Evolutionary conservation across 768 basidiomycete genomes (phyloP), one percentile per base, ranked within the genome.

Genomic region (Phaeotremella skinneri): DNA sequence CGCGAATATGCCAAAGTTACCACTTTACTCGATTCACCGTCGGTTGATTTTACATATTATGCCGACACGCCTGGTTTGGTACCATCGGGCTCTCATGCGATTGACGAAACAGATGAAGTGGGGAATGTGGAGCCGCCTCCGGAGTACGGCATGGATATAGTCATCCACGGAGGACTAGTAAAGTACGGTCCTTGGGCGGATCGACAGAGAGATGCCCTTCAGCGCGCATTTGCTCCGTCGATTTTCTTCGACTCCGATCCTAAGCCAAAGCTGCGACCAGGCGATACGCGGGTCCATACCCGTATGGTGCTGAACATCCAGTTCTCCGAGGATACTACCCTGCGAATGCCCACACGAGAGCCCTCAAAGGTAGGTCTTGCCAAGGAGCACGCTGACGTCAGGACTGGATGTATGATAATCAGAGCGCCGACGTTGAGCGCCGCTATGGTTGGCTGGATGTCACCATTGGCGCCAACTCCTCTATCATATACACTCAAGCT

Each of bases 171-270:
- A 17, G 93, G 90, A 0, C 75, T 81, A 32, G 64, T 96, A 32
- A 83, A 84, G 20, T 98, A 97, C 72, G 94, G 94, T 3, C 94
- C 94, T 2, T 98, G 94, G 94, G 88, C 92, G 23, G 94, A 98
- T 78, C 83, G 93, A 25, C 94, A 96, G 76, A 81, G 91, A 47
- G 83, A 81, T 14, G 84, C 89, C 58, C 78, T 97, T 21, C 93
- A 96, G 73, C 82, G 80, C 37, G 79, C 83, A 0, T 93, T 98
- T 76, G 91, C 92, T 62, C 94, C 94, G 4, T 80, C 86, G 0
- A 82, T 85, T 0, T 94, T 87, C 76, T 84, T 84, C 58, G 82
- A 90, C 67, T 69, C 80, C 1, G 81, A 82, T 39, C 78, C 82
- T 1, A 87, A 85, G 0, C 75, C 81, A 6, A 80, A 76, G 11